These are phyloP conservation scores for Talaromyces atroroseus DNA, from an alignment of 2,329 filamentous ascomycete genomes.

Conservation along the genomic window DNA sequence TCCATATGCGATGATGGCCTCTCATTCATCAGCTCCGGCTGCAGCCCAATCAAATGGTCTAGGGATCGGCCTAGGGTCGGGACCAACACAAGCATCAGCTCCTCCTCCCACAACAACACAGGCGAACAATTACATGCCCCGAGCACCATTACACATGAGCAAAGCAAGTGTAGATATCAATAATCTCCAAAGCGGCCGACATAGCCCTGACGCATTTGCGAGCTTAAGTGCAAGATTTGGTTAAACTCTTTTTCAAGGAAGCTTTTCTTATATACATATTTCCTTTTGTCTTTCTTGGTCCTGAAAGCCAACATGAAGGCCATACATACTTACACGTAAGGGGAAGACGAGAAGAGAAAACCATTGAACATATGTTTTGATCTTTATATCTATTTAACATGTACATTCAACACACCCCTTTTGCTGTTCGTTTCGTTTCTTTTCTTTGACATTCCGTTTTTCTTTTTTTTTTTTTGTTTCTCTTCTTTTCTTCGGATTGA, in stretches of 20 bases:
- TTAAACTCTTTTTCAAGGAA: neutral
- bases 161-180: constrained; percentile 46
- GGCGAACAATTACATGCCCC: constrained; percentile 15
- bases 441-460: neutral
- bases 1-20: constrained; percentile 19
- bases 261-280: constrained; percentile 6
- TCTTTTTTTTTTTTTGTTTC: neutral
- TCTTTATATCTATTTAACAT: neutral
- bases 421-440: neutral
- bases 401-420: neutral
- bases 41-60: constrained; percentile 13
- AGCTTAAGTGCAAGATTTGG: constrained; percentile 43
- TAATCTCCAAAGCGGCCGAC: constrained; percentile 42
- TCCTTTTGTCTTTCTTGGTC: neutral
- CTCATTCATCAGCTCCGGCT: constrained; percentile 20
- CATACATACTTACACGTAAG: neutral
- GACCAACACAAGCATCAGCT: constrained; percentile 7
- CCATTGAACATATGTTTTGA: neutral
- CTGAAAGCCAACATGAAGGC: neutral
- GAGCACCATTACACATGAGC: constrained; percentile 37
- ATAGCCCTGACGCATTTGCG: constrained; percentile 49
- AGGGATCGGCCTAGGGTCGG: constrained; percentile 16
- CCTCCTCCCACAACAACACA: constrained; percentile 12
- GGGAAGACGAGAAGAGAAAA: neutral
- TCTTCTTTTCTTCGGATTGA: neutral